These are phyloP conservation scores for Tylopilus orsonianus DNA, from an alignment of 1,284 basidiomycete genomes.

Conservation along the genomic window DNA sequence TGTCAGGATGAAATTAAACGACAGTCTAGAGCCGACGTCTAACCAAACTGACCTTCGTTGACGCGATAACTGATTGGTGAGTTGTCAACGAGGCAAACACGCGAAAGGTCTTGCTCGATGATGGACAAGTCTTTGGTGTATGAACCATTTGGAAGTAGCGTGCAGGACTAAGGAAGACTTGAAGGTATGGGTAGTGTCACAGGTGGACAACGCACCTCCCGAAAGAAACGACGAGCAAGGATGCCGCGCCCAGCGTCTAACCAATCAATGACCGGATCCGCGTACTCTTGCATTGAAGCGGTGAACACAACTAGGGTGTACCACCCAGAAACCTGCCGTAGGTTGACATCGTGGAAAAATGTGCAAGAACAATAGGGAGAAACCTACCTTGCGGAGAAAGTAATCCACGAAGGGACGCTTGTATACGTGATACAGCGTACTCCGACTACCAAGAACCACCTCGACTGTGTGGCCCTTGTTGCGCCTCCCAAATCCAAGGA, in stretches of 20 bases:
- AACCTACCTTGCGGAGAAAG: constrained; percentile 83
- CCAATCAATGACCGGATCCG: constrained; percentile 99
- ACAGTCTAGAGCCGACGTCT: constrained; percentile 2
- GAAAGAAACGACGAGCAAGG: constrained; percentile 84
- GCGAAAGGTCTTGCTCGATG: constrained; percentile 85
- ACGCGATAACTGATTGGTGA: constrained; percentile 91
- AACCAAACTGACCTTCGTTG: constrained; percentile 75
- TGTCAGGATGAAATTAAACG: constrained; percentile 32
- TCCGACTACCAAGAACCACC: constrained; percentile 86
- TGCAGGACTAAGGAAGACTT: constrained; percentile 69
- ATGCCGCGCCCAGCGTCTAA: constrained; percentile 93
- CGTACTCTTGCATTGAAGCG: constrained; percentile 98
- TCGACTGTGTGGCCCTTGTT: constrained; percentile 91
- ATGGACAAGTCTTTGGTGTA: constrained; percentile 93
- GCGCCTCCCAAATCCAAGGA: constrained; percentile 62
- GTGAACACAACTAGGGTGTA: constrained; percentile 99
- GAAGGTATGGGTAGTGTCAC: background rate
- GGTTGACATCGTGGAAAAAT: constrained; percentile 9
- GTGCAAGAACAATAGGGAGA: background rate
- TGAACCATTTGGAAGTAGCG: constrained; percentile 85
- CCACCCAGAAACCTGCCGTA: constrained; percentile 87
- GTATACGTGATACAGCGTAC: constrained; percentile 96
- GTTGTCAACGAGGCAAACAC: constrained; percentile 95
- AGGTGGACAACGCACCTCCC: constrained; percentile 65
- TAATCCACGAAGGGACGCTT: constrained; percentile 97